phyloP scores from a whole-genome alignment of 2,329 filamentous ascomycete species.

The Apiospora malaysiana region DNA sequence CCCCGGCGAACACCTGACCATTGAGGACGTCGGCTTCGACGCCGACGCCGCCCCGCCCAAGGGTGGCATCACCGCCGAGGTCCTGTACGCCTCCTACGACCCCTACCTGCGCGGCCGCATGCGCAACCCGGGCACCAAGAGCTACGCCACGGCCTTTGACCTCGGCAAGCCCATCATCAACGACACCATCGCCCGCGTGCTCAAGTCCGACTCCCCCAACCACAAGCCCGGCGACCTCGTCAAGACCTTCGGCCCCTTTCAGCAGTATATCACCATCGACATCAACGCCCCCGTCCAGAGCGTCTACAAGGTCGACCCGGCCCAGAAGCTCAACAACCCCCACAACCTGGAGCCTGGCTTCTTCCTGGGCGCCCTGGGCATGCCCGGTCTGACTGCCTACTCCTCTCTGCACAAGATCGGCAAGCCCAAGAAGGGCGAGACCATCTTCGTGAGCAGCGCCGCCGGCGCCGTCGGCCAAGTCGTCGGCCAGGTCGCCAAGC shows the following conservation, averaged over 20 bases:
- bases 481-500: slow-evolving; percentile 78
- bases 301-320: slow-evolving; percentile 37
- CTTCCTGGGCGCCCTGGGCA: slow-evolving; percentile 73
- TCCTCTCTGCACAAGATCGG: slow-evolving; percentile 77
- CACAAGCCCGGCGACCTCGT: slow-evolving; percentile 70
- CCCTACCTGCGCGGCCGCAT: slow-evolving; percentile 77
- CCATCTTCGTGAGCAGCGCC: slow-evolving; percentile 78
- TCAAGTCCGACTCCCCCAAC: slow-evolving; percentile 66
- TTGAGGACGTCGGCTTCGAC: slow-evolving; percentile 69
- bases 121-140: slow-evolving; percentile 62
- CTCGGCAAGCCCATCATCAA: slow-evolving; percentile 67
- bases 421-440: slow-evolving; percentile 76
- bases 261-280: slow-evolving; percentile 65
- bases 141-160: slow-evolving; percentile 65
- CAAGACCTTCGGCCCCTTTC: slow-evolving; percentile 56
- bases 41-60: slow-evolving; percentile 58
- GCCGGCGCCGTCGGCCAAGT: slow-evolving; percentile 77
- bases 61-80: slow-evolving; percentile 68
- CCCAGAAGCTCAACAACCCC: slow-evolving; percentile 58
- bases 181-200: slow-evolving; percentile 63
- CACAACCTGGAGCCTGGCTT: slow-evolving; percentile 63
- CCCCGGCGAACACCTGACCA: slow-evolving; percentile 66
- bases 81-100: slow-evolving; percentile 73
- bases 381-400: slow-evolving; percentile 80
- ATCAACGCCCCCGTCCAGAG: background rate